phyloP scores from a whole-genome alignment of 2,329 filamentous ascomycete species.

The Lecanicillium sp. region DNA sequence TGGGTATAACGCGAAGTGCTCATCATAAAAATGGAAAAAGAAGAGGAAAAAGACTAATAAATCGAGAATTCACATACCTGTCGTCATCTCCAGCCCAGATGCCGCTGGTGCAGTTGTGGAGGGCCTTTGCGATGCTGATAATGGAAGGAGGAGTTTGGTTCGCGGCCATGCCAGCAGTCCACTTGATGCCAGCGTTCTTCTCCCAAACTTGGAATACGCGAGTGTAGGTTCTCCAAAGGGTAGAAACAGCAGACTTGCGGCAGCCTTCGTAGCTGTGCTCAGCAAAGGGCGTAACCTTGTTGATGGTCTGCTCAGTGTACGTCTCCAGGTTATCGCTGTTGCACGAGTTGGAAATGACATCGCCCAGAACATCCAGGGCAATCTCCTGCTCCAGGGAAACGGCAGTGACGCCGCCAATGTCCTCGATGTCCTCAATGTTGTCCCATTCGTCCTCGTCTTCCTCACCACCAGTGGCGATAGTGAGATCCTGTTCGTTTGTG shows the following conservation, averaged over 20 bases:
- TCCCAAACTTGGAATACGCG: constrained; percentile 85
- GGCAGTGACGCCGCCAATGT: constrained; percentile 76
- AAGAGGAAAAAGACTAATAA: constrained; percentile 7
- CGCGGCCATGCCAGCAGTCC: constrained; percentile 80
- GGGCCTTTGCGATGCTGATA: constrained; percentile 75
- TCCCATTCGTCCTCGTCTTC: constrained; percentile 55
- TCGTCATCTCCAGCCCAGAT: constrained; percentile 89
- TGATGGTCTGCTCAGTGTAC: constrained; percentile 83
- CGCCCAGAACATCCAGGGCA: constrained; percentile 87
- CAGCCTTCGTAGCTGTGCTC: constrained; percentile 92
- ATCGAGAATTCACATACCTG: constrained; percentile 58
- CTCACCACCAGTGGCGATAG: constrained; percentile 47
- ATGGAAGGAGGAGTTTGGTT: constrained; percentile 77
- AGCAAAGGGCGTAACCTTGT: constrained; percentile 69
- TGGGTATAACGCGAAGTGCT: constrained; percentile 91
- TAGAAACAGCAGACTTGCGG: constrained; percentile 84
- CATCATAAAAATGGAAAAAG: constrained; percentile 56
- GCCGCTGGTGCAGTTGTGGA: constrained; percentile 75
- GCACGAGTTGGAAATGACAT: constrained; percentile 83
- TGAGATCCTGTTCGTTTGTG: constrained; percentile 48
- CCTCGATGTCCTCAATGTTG: constrained; percentile 78
- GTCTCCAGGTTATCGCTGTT: constrained; percentile 63
- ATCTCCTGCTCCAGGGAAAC: constrained; percentile 96
- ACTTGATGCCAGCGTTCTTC: constrained; percentile 66
- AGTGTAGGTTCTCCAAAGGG: constrained; percentile 87